Evolutionary conservation across 177 flowering plant genomes (phyloP), one percentile per base, ranked within the genome.

Genomic region (Vitis hybrid): DNA sequence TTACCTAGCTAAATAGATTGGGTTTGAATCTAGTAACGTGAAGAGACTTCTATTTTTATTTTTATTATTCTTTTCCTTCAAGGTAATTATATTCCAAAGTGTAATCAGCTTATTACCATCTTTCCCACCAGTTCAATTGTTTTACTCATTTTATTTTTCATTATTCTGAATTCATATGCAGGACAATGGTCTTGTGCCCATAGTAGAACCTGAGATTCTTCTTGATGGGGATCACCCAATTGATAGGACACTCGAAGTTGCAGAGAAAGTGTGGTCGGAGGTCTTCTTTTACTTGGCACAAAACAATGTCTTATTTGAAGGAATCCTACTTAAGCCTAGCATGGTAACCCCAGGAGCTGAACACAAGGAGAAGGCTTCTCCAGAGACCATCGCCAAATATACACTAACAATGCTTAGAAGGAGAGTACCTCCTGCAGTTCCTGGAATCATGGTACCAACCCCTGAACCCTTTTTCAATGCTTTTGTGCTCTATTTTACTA

Each of bases 321-420:
- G 98, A 60, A 92, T 94, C 67, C 81, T 94, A 58, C 90, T 94
- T 13, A 94, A 93, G 71, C 97, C 98, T 66, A 93, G 98, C 83
- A 93, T 93, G 98, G 98, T 93, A 13, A 91, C 97, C 49, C 97
- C 98, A 14, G 98, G 98, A 3, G 97, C 97, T 65, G 98, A 94
- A 73, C 94, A 92, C 86, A 92, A 90, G 77, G 89, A 89, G 78
- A 94, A 82, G 85, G 96, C 98, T 72, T 86, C 97, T 70, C 96
- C 98, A 58, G 92, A 90, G 66, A 88, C 94, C 76, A 82, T 94
- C 74, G 97, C 97, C 66, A 80, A 89, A 69, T 80, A 82, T 67
- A 94, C 98, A 2, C 92, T 94, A 61, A 83, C 85, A 58, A 85
- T 94, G 96, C 88, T 94, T 7, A 86, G 65, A 70, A 86, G 97